Evolutionary conservation across 257 asterid genomes (phyloP).

Genomic region (Salvia miltiorrhiza): DNA sequence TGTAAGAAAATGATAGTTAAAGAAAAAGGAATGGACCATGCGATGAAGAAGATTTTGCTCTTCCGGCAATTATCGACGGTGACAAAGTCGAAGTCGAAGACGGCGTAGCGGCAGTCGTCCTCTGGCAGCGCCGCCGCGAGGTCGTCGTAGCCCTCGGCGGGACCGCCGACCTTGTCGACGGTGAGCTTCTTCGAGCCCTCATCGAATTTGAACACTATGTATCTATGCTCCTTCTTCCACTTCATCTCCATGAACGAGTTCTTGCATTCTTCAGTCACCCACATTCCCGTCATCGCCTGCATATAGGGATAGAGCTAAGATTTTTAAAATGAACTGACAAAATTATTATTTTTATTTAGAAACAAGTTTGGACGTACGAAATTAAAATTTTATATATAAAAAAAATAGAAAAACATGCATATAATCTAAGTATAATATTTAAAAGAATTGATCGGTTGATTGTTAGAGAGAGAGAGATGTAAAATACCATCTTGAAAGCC

Average conservation of each 20-base stretch:
- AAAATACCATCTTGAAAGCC: constrained; percentile 86
- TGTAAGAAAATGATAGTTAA: too few species aligned
- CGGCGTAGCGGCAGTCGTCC: constrained; percentile 90
- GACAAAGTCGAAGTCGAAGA: constrained; percentile 84
- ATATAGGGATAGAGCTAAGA: too few species aligned
- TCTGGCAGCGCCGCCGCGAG: constrained; percentile 69
- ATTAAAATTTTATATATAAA: too few species aligned
- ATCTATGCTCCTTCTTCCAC: constrained; percentile 81
- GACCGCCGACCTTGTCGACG: constrained; percentile 82
- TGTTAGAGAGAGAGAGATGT: not conserved
- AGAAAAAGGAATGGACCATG: constrained; percentile 48
- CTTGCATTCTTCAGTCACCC: constrained; percentile 87
- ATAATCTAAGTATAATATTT: too few species aligned
- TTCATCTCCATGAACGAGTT: constrained; percentile 91
- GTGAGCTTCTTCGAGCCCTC: constrained; percentile 57
- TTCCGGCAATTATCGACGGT: constrained; percentile 83
- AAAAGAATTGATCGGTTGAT: too few species aligned
- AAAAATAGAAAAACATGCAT: too few species aligned
- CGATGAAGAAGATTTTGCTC: constrained; percentile 96
- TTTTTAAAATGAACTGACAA: too few species aligned
- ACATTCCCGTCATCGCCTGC: constrained; percentile 77
- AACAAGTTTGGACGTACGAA: too few species aligned
- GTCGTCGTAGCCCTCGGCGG: constrained; percentile 71
- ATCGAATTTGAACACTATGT: constrained; percentile 82
- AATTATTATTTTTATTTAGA: too few species aligned